Evolutionary conservation across 2,329 filamentous ascomycete genomes (phyloP), one percentile per base, ranked within the genome.

Genomic region (Triangularia verruculosa): DNA sequence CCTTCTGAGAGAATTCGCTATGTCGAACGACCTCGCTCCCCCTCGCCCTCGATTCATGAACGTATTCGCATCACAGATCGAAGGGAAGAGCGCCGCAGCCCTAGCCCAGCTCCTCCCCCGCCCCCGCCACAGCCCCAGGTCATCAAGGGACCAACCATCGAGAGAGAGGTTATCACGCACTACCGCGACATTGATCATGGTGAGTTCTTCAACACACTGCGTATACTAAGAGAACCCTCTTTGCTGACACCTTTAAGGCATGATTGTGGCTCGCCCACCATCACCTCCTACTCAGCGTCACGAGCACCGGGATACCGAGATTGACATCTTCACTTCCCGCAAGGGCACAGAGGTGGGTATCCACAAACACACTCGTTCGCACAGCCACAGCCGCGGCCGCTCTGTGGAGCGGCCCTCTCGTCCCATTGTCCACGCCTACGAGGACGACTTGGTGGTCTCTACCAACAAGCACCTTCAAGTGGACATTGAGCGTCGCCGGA

Each of bases 121-220:
- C 83, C 84, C 20, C 85, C 86, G 3, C 82, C 83, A n/a, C 85
- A 84, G 53, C 87, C 86, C 28, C 83, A 84, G 67, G 82, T 90
- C 53, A 88, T 95, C 70, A 84, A 87, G 51, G 88, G 89, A 20
- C 92, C 92, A 32, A 90, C 89, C 0, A 92, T 96, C 70, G 91
- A 94, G 76, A 87, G 94, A 72, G 91, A 97, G 73, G 88, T 96
- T 64, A 93, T 96, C 68, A 96, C 92, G 0, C 91, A 95, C 77
- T 94, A 95, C 74, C 85, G 89, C 63, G 90, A 94, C 72, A 89
- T 96, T 70, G 91, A 96, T 72, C 92, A 96, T 77, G 93, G 91
- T 92, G 80, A 74, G 86, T 75, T 32, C 12, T 13, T 15, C 9
- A 12, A 20, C 28, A 4, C 12, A 56, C 34, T 15, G 39, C 3